Base-by-base conservation (phyloP, 148 eudicot species). In the Agrostemma githago region DNA sequence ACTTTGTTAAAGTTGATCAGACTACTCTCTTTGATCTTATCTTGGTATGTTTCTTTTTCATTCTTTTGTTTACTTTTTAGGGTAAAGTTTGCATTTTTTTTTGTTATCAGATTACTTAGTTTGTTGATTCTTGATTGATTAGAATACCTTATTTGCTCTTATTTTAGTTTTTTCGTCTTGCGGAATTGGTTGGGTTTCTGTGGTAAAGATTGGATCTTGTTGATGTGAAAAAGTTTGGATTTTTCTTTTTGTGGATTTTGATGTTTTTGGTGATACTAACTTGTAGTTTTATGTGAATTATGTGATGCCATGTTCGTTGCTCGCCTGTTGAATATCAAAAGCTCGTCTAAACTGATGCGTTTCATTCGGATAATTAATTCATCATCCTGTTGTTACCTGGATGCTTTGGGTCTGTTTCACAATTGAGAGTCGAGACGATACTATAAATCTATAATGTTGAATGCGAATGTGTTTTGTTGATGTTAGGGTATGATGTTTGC, bases 1-100 rank as follows among this genome's bases (percentile, higher is more conserved):
- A 80, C 14, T 88, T 86, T 39, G 83, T 88, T 58, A 78, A 81
- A 66, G 92, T 85, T 41, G 90, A 87, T 62, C 86, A 82, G 75
- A 71, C 53, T 70, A 83, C 84, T 15, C 87, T 89, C 19, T 89
- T 85, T 37, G 87, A 87, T 62, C 87, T 89, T 12, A 89, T 89
- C 40, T 63, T 85, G 88, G 92, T 89, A 79, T 34, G 3, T 15
- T 37, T 40, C 34, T 16, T 5, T 5, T 6, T 41, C 3, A 14
- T 51, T 16, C 44, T 19, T 46, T 57, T 5, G 4, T 6, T 5
- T 66, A 4, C 37, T 54, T 42, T 12, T 68, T 6, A 2, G 3
- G 2, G 2, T 37, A 4, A 14, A 38, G 60, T 68, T 69, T 70
- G 21, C 60, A 78, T 72, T 72, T 73, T 8, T 8, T 8, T 53